A percentile compares a stretch with the other conserved stretches of the same genome.
phyloP scores from a whole-genome alignment of 306 rosid species.

The Vicia villosa region DNA sequence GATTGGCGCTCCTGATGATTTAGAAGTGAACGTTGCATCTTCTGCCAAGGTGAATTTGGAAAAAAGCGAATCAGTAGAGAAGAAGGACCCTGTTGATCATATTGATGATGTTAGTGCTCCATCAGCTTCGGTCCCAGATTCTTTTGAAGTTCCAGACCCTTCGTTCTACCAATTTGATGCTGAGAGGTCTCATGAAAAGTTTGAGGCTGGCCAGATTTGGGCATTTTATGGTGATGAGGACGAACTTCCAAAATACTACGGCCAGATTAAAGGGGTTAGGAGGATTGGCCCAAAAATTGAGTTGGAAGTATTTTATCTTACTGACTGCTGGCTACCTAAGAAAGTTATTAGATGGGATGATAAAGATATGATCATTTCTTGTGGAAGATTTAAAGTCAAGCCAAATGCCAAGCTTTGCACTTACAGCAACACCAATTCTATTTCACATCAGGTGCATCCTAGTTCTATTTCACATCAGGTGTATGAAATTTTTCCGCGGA shows the following conservation, averaged over 20 bases:
- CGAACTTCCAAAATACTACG: conserved; percentile 82
- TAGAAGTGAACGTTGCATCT: conserved; percentile 29
- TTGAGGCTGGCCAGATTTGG: conserved; percentile 77
- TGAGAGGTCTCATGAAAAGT: conserved; percentile 52
- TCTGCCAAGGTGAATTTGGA: conserved; percentile 22
- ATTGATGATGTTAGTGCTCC: conserved; percentile 37
- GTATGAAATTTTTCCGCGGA: conserved; percentile 60
- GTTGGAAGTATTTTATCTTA: conserved; percentile 61
- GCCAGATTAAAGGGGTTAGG: conserved; percentile 48
- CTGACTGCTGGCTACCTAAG: conserved; percentile 46
- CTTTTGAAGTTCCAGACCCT: conserved; percentile 66
- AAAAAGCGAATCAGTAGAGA: conserved; percentile 19
- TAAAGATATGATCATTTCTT: conserved; percentile 59
- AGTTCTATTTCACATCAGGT: too few species aligned
- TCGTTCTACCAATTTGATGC: conserved; percentile 72
- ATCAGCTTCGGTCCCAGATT: conserved; percentile 31
- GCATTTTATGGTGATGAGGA: conserved; percentile 87
- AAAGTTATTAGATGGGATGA: conserved; percentile 53
- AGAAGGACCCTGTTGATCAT: conserved; percentile 26
- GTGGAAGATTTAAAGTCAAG: conserved; percentile 58
- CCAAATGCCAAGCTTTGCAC: conserved; percentile 14
- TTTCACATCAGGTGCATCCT: conserved; percentile 66
- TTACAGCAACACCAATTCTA: conserved; percentile 37
- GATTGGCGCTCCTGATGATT: conserved; percentile 38
- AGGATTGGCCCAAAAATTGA: conserved; percentile 35